These are phyloP conservation scores for Oldenlandia corymbosa DNA, from an alignment of 257 asterid genomes.

Conservation along the genomic window DNA sequence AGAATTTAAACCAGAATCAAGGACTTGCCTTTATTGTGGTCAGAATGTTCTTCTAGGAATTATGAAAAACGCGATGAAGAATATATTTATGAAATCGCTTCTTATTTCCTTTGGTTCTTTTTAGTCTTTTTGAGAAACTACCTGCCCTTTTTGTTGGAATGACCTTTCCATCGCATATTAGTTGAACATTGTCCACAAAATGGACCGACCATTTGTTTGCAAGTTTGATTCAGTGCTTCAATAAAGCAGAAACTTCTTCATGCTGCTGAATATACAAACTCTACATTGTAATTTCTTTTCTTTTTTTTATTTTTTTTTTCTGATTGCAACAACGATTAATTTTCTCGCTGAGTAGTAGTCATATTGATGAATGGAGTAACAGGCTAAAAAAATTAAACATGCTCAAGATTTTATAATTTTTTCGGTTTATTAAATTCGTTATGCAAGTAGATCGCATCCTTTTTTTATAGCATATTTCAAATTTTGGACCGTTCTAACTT, in stretches of 20 bases:
- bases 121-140: constrained; percentile 1
- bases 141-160: not conserved
- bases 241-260: constrained; percentile 2
- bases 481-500: no score
- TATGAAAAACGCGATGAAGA: constrained; percentile 16
- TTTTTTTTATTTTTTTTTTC: no score
- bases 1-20: constrained; percentile 21
- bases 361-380: no score
- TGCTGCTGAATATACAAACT: constrained; percentile 8
- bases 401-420: no score
- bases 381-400: no score
- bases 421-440: no score
- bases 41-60: constrained; percentile 20
- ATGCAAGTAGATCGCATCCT: no score
- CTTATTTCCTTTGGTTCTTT: not conserved
- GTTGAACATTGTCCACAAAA: constrained; percentile 19
- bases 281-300: not conserved
- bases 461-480: no score
- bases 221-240: not conserved
- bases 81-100: constrained; percentile 7
- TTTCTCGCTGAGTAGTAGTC: no score
- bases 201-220: constrained; percentile 15
- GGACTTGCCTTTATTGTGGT: constrained; percentile 7
- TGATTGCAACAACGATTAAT: no score
- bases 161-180: constrained; percentile 13